Percentiles rank a stretch among this genome's conserved stretches.
Evolutionary conservation across 208 protist species (phyloP).

Genomic region (Trypanosomatidae sp.): DNA sequence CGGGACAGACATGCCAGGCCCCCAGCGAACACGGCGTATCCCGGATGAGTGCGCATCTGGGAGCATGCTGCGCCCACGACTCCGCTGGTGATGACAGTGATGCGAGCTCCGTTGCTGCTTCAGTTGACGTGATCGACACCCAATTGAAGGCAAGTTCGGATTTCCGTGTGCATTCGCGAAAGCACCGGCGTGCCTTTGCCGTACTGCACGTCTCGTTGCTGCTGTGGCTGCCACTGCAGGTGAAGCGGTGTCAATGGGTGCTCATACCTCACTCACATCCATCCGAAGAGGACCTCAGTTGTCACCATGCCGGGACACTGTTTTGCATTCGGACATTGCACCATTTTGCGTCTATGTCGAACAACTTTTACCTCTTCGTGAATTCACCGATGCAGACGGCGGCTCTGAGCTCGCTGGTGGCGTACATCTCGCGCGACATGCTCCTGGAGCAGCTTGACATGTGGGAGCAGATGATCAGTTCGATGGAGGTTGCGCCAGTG

Average conservation of each 20-base stretch:
- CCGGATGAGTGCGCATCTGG: not conserved
- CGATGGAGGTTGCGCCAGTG: constrained; percentile 21
- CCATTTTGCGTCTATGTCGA: constrained; percentile 37
- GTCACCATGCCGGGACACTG: constrained; percentile 38
- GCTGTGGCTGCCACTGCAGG: constrained; percentile 47
- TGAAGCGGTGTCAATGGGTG: constrained; percentile 40
- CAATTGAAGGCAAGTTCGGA: not conserved
- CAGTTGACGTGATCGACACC: not conserved
- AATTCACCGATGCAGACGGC: constrained; percentile 67
- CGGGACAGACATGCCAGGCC: not conserved
- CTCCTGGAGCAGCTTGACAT: constrained; percentile 24
- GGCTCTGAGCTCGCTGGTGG: constrained; percentile 39
- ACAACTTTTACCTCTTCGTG: constrained; percentile 54
- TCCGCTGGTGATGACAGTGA: not conserved
- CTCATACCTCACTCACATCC: constrained; percentile 17
- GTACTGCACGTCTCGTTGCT: constrained; percentile 56
- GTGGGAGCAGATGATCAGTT: constrained; percentile 36
- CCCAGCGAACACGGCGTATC: not conserved
- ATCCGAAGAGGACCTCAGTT: constrained; percentile 19
- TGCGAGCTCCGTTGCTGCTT: not conserved
- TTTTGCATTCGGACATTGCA: constrained; percentile 57
- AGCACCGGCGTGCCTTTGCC: constrained; percentile 47
- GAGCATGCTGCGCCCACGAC: not conserved
- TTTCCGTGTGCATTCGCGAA: constrained; percentile 20
- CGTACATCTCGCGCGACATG: constrained; percentile 40